Conservation (phyloP, 352 stramenopile species). For the Globisporangium mamillatum region DNA sequence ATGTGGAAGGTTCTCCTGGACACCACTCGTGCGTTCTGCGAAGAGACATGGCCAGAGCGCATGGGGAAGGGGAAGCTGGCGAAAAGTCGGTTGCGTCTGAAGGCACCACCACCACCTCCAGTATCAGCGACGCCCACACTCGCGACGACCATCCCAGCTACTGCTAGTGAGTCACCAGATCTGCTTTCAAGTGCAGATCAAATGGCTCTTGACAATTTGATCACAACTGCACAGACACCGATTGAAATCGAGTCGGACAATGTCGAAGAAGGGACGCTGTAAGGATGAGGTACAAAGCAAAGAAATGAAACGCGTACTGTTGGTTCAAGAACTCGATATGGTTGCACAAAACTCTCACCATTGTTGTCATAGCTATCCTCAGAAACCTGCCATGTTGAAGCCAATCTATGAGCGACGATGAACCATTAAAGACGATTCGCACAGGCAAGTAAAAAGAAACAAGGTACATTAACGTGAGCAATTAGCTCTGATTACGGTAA, state of each 20-base stretch:
- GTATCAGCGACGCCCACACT: background rate
- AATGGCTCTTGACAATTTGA: constrained; percentile 7
- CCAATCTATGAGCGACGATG: background rate
- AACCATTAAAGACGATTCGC: background rate
- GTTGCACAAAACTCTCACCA: background rate
- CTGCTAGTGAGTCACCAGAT: background rate
- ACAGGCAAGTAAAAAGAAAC: too few relatives aligned
- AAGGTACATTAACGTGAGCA: too few relatives aligned
- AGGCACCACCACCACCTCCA: constrained; percentile 3
- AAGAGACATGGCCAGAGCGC: constrained; percentile 66
- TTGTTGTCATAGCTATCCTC: background rate
- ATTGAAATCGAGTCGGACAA: background rate
- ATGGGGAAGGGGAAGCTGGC: constrained; percentile 36
- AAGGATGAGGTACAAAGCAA: background rate
- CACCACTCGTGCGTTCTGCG: constrained; percentile 46
- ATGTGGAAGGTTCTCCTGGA: constrained; percentile 39
- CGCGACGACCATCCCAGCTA: background rate
- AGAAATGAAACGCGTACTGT: background rate
- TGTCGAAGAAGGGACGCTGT: background rate
- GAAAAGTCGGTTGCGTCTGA: constrained; percentile 31
- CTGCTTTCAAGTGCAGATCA: background rate
- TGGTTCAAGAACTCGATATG: background rate
- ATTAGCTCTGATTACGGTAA: too few relatives aligned
- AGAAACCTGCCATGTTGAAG: background rate
- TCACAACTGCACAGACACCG: background rate